Evolutionary conservation across 208 protist species (phyloP).

Genomic region (Crithidia acanthocephali): DNA sequence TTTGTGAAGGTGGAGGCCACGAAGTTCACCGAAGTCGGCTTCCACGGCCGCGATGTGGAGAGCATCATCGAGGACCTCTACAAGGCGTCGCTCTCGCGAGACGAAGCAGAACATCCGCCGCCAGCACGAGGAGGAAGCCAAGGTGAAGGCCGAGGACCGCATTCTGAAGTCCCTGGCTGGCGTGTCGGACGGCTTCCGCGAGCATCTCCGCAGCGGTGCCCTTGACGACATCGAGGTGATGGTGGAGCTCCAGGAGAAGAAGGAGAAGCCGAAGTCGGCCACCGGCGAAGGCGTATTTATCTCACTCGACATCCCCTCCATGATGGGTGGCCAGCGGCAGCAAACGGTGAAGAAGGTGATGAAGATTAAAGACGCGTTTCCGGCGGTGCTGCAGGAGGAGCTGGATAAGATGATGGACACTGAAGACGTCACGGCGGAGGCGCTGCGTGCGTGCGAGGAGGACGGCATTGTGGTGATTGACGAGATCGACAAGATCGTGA

Average conservation of each 20-base stretch:
- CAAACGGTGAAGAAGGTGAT: slow-evolving; percentile 92
- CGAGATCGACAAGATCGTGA: slow-evolving; percentile 99
- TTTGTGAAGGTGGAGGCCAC: slow-evolving; percentile 99
- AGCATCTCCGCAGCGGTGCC: slow-evolving; percentile 92
- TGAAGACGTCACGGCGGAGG: slow-evolving; percentile 92
- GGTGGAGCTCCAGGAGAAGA: slow-evolving; percentile 93
- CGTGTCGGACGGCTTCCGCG: slow-evolving; percentile 92
- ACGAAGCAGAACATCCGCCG: slow-evolving; percentile 92
- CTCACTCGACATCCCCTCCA: slow-evolving; percentile 84
- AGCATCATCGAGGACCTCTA: slow-evolving; percentile 97
- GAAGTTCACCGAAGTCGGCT: slow-evolving; percentile 99
- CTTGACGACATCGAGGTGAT: slow-evolving; percentile 94
- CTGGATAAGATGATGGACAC: slow-evolving; percentile 95
- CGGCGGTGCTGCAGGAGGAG: slow-evolving; percentile 93
- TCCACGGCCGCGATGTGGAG: slow-evolving; percentile 97
- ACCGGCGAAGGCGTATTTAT: slow-evolving; percentile 86
- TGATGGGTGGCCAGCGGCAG: slow-evolving; percentile 73
- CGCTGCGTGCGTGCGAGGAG: slow-evolving; percentile 95
- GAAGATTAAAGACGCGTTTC: slow-evolving; percentile 95
- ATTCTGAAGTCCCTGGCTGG: slow-evolving; percentile 90
- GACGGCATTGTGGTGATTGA: slow-evolving; percentile 99
- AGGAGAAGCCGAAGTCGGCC: slow-evolving; percentile 87
- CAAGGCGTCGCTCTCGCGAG: slow-evolving; percentile 92
- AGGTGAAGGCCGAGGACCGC: slow-evolving; percentile 86
- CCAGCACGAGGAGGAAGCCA: slow-evolving; percentile 87